These are phyloP conservation scores for Plectranthus barbatus DNA, from an alignment of 257 asterid genomes.

Conservation along the genomic window DNA sequence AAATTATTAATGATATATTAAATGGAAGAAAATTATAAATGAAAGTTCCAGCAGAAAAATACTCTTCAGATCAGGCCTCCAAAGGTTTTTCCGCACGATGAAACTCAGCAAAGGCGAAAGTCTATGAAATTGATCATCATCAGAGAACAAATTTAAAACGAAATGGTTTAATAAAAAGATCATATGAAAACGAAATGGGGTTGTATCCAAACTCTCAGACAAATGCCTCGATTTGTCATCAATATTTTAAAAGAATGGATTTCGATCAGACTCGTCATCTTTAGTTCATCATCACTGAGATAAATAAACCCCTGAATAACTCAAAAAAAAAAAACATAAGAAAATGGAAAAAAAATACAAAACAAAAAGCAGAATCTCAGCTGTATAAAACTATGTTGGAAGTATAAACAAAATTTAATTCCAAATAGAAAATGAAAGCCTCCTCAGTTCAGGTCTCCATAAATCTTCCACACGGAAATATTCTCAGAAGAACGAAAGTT, in stretches of 20 bases:
- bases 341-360: not conserved
- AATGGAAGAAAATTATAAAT: too few relatives aligned
- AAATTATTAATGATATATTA: too few relatives aligned
- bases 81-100: not conserved
- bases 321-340: not conserved
- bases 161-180: not conserved
- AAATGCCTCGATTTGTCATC: slow-evolving; percentile 63
- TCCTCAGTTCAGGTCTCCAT: slow-evolving; percentile 67
- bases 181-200: not conserved
- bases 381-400: too few relatives aligned
- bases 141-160: slow-evolving; percentile 20
- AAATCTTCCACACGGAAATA: slow-evolving; percentile 35
- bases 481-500: slow-evolving; percentile 66
- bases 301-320: not conserved
- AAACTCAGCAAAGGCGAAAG: slow-evolving; percentile 24
- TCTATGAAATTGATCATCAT: slow-evolving; percentile 9
- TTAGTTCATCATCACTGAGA: slow-evolving; percentile 28
- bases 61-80: slow-evolving; percentile 31
- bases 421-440: slow-evolving; percentile 7
- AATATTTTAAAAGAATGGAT: slow-evolving; percentile 39
- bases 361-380: too few relatives aligned
- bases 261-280: slow-evolving; percentile 63
- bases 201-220: slow-evolving; percentile 36
- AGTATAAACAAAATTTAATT: too few relatives aligned
- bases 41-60: too few relatives aligned